Conservation (phyloP, 208 protist species). For the Trypanosomatidae sp. region DNA sequence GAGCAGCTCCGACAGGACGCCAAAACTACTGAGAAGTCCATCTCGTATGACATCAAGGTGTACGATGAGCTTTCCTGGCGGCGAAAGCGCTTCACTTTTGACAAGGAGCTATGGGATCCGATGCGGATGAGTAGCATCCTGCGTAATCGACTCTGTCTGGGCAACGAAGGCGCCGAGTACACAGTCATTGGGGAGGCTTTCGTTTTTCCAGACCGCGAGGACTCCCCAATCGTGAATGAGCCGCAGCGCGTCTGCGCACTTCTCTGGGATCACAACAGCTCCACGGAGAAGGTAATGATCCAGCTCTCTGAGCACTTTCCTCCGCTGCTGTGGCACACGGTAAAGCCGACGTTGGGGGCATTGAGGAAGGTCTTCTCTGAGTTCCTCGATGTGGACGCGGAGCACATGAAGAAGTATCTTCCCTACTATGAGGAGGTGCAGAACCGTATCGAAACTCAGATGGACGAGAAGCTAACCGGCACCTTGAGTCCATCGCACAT, state of each 20-base stretch:
- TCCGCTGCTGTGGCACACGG: conserved; percentile 89
- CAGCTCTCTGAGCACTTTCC: conserved; percentile 90
- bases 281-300: conserved; percentile 89
- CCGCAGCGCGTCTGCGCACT: conserved; percentile 72
- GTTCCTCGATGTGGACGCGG: conserved; percentile 89
- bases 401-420: conserved; percentile 91
- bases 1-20: conserved; percentile 62
- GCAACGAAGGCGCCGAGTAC: conserved; percentile 84
- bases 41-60: conserved; percentile 89
- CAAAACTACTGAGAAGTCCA: conserved; percentile 68
- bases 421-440: conserved; percentile 90
- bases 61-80: conserved; percentile 87
- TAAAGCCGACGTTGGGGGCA: conserved; percentile 76
- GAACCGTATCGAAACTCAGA: conserved; percentile 71
- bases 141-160: conserved; percentile 77
- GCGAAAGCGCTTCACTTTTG: conserved; percentile 70
- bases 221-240: conserved; percentile 91
- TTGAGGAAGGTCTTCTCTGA: conserved; percentile 87
- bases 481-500: conserved; percentile 78
- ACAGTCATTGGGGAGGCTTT: conserved; percentile 92
- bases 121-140: conserved; percentile 80
- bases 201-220: conserved; percentile 86
- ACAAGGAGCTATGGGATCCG: conserved; percentile 85
- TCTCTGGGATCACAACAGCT: conserved; percentile 90
- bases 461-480: conserved; percentile 71